These are phyloP conservation scores for Albizia julibrissin DNA, from an alignment of 306 rosid species.

Conservation along the genomic window DNA sequence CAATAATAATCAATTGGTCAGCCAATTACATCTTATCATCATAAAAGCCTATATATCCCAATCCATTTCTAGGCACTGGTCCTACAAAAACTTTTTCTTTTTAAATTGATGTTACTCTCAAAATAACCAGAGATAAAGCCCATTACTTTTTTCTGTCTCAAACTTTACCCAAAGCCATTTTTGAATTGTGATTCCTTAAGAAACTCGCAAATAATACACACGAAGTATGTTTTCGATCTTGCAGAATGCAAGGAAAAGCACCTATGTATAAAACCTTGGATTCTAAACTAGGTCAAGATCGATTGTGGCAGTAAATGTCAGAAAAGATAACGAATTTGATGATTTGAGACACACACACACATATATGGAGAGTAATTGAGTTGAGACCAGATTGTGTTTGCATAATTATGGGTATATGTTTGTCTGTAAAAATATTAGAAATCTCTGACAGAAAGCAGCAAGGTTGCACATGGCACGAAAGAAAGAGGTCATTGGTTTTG, in stretches of 20 bases:
- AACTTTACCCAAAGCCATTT: not conserved
- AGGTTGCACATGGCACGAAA: conserved; percentile 30
- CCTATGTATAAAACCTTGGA: not conserved
- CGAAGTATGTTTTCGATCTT: not conserved
- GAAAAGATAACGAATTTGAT: conserved; percentile 26
- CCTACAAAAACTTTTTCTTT: conserved; percentile 30
- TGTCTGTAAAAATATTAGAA: conserved; percentile 36
- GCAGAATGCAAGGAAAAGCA: not conserved
- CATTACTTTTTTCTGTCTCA: not conserved
- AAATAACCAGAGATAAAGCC: not conserved
- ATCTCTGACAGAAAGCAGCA: conserved; percentile 44
- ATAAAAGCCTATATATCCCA: conserved; percentile 33
- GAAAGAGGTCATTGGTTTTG: conserved; percentile 22
- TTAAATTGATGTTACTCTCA: conserved; percentile 31
- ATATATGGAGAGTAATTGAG: not conserved
- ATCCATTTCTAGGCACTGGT: conserved; percentile 22
- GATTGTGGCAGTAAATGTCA: conserved; percentile 36
- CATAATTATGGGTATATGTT: not conserved
- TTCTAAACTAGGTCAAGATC: conserved; percentile 23
- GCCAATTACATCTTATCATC: conserved; percentile 39
- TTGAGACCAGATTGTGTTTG: conserved; percentile 30
- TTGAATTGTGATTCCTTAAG: not conserved
- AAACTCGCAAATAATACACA: not conserved
- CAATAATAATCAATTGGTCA: conserved; percentile 35
- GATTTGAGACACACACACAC: not conserved